These are phyloP conservation scores for Pseudogymnoascus sp. DNA, from an alignment of 2,329 filamentous ascomycete genomes.

Conservation along the genomic window DNA sequence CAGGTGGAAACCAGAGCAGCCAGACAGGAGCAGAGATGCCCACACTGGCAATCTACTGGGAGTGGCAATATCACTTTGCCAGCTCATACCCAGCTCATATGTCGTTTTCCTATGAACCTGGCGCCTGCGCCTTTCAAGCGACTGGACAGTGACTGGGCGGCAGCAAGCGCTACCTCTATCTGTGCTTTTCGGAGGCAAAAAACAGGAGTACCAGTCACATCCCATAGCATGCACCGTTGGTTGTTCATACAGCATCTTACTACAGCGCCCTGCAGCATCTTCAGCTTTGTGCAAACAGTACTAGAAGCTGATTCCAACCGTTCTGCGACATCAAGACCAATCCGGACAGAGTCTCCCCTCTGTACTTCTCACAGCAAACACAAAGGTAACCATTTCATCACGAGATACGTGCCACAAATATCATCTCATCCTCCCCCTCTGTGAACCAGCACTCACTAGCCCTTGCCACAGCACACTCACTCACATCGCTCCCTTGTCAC, in stretches of 20 bases:
- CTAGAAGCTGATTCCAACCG: not conserved
- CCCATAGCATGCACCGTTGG: slow-evolving; percentile 2
- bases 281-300: slow-evolving; percentile 5
- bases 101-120: not conserved
- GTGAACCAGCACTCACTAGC: not conserved
- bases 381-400: not conserved
- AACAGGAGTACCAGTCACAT: slow-evolving; percentile 4
- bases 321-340: not conserved
- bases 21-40: not conserved
- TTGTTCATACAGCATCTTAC: slow-evolving; percentile 7
- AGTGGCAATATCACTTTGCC: slow-evolving; percentile 4
- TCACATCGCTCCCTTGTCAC: not conserved
- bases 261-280: not conserved
- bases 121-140: not conserved
- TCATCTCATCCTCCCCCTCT: not conserved
- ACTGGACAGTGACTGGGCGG: not conserved
- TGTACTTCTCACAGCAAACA: not conserved
- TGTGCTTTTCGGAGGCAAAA: not conserved
- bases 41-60: not conserved
- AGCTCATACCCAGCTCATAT: slow-evolving; percentile 4
- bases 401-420: slow-evolving; percentile 7
- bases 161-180: not conserved
- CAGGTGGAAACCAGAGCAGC: not conserved
- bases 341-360: not conserved
- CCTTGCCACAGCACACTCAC: not conserved